phyloP scores from a whole-genome alignment of 768 basidiomycete species.

The Termitomyces sp. region DNA sequence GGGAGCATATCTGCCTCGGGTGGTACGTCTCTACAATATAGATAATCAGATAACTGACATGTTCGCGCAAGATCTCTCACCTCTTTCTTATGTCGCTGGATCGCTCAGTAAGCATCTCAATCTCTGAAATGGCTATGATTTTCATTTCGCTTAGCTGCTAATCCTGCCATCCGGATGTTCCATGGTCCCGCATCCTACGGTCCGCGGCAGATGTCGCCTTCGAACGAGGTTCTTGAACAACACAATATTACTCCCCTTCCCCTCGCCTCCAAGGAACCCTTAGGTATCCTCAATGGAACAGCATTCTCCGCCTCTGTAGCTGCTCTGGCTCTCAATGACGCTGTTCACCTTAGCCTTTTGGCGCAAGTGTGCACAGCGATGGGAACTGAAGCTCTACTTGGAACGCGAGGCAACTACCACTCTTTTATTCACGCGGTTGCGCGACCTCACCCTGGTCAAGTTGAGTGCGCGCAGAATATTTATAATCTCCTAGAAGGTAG shows the following conservation, averaged over 20 bases:
- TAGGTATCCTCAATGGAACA: constrained; percentile 74
- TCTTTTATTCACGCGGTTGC: constrained; percentile 72
- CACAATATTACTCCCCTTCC: constrained; percentile 57
- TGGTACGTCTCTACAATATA: constrained; percentile 36
- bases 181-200: constrained; percentile 50
- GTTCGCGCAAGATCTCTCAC: constrained; percentile 38
- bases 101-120: constrained; percentile 40
- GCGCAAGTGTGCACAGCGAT: constrained; percentile 76
- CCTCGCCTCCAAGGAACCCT: constrained; percentile 64
- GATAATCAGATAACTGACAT: constrained; percentile 2
- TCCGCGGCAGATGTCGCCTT: constrained; percentile 48
- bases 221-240: constrained; percentile 45
- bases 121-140: background rate
- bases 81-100: constrained; percentile 64
- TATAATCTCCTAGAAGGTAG: constrained; percentile 59
- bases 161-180: constrained; percentile 35
- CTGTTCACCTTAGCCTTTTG: constrained; percentile 56
- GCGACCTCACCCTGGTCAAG: constrained; percentile 81
- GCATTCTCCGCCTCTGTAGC: constrained; percentile 74
- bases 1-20: constrained; percentile 79
- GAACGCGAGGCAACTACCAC: constrained; percentile 59
- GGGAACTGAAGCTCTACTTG: constrained; percentile 74
- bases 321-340: constrained; percentile 68
- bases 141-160: constrained; percentile 21
- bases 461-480: constrained; percentile 66